Evolutionary conservation across 148 eudicot species (phyloP), one percentile per base, ranked within the genome.

Genomic region (Tetragonia tetragonoides): DNA sequence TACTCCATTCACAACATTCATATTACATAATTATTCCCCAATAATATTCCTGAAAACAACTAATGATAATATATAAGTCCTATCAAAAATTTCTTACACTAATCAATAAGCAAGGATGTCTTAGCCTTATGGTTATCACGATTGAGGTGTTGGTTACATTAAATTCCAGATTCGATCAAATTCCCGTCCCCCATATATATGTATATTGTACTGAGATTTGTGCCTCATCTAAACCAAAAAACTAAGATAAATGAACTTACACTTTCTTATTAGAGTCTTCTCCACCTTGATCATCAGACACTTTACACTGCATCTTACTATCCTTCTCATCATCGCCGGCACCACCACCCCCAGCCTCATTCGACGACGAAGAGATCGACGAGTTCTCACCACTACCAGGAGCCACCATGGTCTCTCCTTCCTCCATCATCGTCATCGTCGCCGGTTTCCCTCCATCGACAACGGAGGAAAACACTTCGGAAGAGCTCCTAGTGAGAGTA

Each of bases 321-420:
- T 72, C 84, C 39, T 79, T 87, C 59, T 81, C 84, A 54, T 76
- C 83, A n/a, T 83, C 89, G 8, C 66, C 87, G 17, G 64, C 54
- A 14, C 79, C 86, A 7, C 79, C 87, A 10, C 85, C n/a, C n/a
- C n/a, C 90, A n/a, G 83, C 94, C 77, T 92, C 94, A 5, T 83
- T 86, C 4, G 97, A 92, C 0, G 93, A 86, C 1, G 88, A 87
- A 2, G 92, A 85, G 42, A 84, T 81, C 18, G 93, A 87, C 62
- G 94, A 92, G 83, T 87, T 89, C 46, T 62, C 78, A 18, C 76
- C 76, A 65, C 79, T 53, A 14, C 82, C 79, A 38, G 56, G 21
- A 0, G 34, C 73, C 24, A 41, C 61, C 12, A 39, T 54, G 24
- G 28, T 81, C 24, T 53, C 65, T 7, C 17, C 74, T 18, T 28